Evolutionary conservation across 2,329 filamentous ascomycete species (phyloP), one percentile per base, ranked within the genome.

Genomic region (Allantophomopsis lycopodina): DNA sequence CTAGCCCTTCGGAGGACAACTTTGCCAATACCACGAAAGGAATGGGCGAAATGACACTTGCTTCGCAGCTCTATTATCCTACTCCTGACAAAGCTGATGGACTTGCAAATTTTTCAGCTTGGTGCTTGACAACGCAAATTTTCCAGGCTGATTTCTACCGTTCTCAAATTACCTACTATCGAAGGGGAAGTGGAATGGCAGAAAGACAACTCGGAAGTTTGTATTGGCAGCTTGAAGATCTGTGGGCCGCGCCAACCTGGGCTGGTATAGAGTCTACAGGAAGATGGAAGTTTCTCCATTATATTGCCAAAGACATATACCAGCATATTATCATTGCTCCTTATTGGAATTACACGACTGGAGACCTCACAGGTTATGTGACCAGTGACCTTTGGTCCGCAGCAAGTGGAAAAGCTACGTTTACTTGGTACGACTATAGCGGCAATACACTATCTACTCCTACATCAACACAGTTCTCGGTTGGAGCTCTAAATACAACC

Each of bases 141-240:
- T 79, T 78, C 59, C 75, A 79, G 50, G 73, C 74, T 2, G 73
- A 78, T 45, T 70, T 71, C 52, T 78, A 79, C 54, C 68, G 66
- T 32, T 64, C 60, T 2, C 65, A 79, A 52, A 78, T 79, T 13
- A 63, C 71, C 39, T 78, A 72, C 55, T 79, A 79, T 49, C 65
- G 75, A 5, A 60, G 69, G 5, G 75, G 75, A 0, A 73, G 68
- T 32, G 75, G 72, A 0, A 50, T 66, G 47, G 68, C 65, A 0
- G 67, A 79, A 43, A 61, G 72, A 0, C 72, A 78, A 46, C 61
- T 79, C 2, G 75, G 74, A 0, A 66, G 63, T 10, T 51, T 80
- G 5, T 79, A 78, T 52, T 80, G 75, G 76, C 75, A 79, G 49
- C 59, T 80, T 1, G 73, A 79, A 46, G 75, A 79, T 48, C 69